A percentile compares a stretch with the other conserved stretches of the same genome.
phyloP scores from a whole-genome alignment of 2,329 filamentous ascomycete genomes.

The Xylariaceae sp. region DNA sequence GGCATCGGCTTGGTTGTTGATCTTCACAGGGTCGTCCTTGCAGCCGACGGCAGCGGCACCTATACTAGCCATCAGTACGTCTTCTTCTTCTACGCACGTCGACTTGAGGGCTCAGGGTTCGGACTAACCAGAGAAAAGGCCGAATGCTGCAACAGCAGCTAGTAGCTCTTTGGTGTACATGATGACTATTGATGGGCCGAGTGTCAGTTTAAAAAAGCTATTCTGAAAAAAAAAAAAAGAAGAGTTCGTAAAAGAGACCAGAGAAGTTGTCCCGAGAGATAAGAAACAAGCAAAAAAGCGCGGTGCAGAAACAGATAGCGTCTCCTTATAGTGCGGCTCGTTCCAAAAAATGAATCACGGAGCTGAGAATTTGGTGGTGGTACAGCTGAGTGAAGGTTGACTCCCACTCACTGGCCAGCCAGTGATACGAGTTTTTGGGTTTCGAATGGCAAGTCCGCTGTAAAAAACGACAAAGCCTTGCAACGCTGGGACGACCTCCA shows the following conservation, averaged over 20 bases:
- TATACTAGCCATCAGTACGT: no score
- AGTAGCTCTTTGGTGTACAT: conserved; percentile 44
- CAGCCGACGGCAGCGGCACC: conserved; percentile 29
- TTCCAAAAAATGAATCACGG: conserved; percentile 16
- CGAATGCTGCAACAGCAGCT: conserved; percentile 40
- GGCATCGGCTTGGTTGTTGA: conserved; percentile 60
- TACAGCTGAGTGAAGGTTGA: no score
- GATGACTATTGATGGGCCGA: conserved; percentile 26
- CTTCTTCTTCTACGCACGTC: background rate
- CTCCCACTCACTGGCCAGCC: no score
- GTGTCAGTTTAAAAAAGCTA: conserved; percentile 7
- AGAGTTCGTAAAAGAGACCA: background rate
- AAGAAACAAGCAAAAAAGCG: conserved; percentile 1
- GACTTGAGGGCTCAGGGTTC: background rate
- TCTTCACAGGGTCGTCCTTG: conserved; percentile 41
- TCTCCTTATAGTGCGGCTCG: conserved; percentile 2
- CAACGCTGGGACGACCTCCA: background rate
- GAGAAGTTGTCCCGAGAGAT: background rate
- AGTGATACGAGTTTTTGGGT: no score
- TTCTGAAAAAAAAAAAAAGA: background rate
- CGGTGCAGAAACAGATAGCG: conserved; percentile 2
- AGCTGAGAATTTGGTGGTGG: conserved; percentile 10
- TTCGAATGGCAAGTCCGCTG: background rate
- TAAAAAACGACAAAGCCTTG: background rate
- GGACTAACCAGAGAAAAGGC: conserved; percentile 41